A percentile compares a stretch with the other conserved stretches of the same genome.
Conservation (phyloP, 2,329 filamentous ascomycete genomes). For the Fonsecaea pugnacius region DNA sequence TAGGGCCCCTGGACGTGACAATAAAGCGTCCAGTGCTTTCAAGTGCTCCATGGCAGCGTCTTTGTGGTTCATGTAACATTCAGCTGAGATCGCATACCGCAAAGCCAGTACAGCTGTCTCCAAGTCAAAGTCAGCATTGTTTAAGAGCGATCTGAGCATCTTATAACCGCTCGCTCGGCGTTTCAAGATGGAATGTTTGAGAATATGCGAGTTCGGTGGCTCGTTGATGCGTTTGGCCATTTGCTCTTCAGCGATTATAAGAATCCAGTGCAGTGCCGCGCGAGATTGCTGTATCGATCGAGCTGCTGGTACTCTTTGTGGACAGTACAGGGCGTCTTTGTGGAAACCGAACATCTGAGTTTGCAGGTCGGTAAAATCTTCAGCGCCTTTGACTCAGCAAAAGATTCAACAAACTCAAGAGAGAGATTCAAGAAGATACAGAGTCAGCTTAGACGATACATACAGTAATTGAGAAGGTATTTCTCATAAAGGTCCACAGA, state of each 20-base stretch:
- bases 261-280: constrained; percentile 19
- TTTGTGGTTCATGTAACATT: constrained; percentile 15
- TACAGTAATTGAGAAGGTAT: constrained; percentile 20
- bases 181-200: constrained; percentile 12
- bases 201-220: constrained; percentile 2
- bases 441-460: not conserved
- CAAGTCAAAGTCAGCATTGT: constrained; percentile 10
- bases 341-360: constrained; percentile 20
- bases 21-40: constrained; percentile 9
- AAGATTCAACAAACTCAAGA: not conserved
- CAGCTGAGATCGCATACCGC: constrained; percentile 16
- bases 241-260: constrained; percentile 16
- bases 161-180: constrained; percentile 16
- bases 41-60: constrained; percentile 18
- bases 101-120: constrained; percentile 12
- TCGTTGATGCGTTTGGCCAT: constrained; percentile 10
- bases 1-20: constrained; percentile 4
- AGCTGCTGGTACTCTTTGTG: constrained; percentile 9
- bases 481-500: constrained; percentile 13
- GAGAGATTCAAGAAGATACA: not conserved
- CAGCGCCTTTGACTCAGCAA: not conserved
- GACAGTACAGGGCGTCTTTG: constrained; percentile 14
- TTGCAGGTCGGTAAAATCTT: constrained; percentile 17
- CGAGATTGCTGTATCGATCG: constrained; percentile 18
- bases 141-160: constrained; percentile 12